Percentiles rank a stretch among this genome's conserved stretches.
phyloP scores from a whole-genome alignment of 345 rosid genomes.

The Populus nigra region DNA sequence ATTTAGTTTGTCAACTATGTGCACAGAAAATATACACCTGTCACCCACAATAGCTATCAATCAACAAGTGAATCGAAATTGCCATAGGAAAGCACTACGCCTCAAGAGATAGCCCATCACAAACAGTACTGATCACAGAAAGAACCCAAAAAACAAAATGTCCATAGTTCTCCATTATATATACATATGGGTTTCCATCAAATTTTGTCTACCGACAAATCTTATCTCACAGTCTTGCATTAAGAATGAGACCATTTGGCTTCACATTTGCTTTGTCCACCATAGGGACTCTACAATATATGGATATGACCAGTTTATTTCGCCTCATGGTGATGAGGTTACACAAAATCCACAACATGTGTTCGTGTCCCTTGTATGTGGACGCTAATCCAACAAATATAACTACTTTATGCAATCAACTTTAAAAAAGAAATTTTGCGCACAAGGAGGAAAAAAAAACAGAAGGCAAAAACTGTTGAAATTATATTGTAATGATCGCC shows the following conservation, averaged over 20 bases:
- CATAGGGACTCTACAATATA: neutral
- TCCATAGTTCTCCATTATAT: neutral
- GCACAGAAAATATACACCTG: neutral
- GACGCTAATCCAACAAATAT: neutral
- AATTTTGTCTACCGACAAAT: slow-evolving; percentile 4
- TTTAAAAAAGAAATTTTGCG: neutral
- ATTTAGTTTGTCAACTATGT: neutral
- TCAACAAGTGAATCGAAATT: too few species aligned
- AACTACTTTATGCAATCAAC: neutral
- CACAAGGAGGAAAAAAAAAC: too few species aligned
- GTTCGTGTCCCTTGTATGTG: neutral
- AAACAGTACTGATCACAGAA: too few species aligned
- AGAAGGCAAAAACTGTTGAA: neutral
- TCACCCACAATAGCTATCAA: neutral
- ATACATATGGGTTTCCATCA: neutral
- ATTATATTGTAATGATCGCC: neutral
- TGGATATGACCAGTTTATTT: neutral
- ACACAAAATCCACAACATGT: neutral
- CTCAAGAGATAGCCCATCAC: too few species aligned
- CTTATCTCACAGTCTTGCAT: slow-evolving; percentile 4
- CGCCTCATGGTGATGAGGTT: neutral
- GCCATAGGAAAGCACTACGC: neutral
- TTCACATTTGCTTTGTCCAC: neutral
- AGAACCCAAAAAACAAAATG: neutral
- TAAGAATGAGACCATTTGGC: neutral